Evolutionary conservation across 2,329 filamentous ascomycete genomes (phyloP).

Genomic region (Clarireedia paspali): DNA sequence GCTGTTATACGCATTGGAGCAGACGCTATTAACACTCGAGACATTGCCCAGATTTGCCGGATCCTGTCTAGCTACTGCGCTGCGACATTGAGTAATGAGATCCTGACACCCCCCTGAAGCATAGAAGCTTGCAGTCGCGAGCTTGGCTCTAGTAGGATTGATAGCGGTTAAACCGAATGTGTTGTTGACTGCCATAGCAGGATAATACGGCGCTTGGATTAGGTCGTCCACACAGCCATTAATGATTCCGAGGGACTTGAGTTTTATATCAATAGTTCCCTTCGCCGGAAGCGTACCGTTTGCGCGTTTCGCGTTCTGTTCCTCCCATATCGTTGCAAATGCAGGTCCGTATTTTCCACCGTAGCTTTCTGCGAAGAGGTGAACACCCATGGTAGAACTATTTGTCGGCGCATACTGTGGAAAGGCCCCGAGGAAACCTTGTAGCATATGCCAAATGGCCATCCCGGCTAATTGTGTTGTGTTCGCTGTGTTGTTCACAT

Average conservation of each 20-base stretch:
- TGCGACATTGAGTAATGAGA: slow-evolving; percentile 44
- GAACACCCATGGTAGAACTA: slow-evolving; percentile 47
- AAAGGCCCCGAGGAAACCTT: slow-evolving; percentile 51
- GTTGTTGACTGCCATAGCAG: slow-evolving; percentile 53
- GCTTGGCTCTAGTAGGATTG: slow-evolving; percentile 40
- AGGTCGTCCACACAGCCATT: slow-evolving; percentile 63
- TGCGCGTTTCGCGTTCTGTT: slow-evolving; percentile 52
- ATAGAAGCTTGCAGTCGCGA: slow-evolving; percentile 39
- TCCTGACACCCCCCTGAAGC: slow-evolving; percentile 44
- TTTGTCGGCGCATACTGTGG: slow-evolving; percentile 47
- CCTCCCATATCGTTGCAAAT: slow-evolving; percentile 50
- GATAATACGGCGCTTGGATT: slow-evolving; percentile 50
- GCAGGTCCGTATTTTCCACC: slow-evolving; percentile 62
- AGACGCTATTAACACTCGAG: slow-evolving; percentile 29
- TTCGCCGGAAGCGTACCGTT: slow-evolving; percentile 42
- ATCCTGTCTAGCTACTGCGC: slow-evolving; percentile 34
- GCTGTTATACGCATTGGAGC: slow-evolving; percentile 27
- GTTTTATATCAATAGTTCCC: slow-evolving; percentile 49
- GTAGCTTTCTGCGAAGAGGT: slow-evolving; percentile 63
- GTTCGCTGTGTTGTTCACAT: slow-evolving; percentile 36
- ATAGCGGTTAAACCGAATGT: slow-evolving; percentile 57
- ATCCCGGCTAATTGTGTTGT: slow-evolving; percentile 45
- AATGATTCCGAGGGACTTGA: slow-evolving; percentile 59
- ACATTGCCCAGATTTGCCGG: slow-evolving; percentile 35
- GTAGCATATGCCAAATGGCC: slow-evolving; percentile 51